phyloP scores from a whole-genome alignment of 352 stramenopile genomes.

The Globisporangium spiculum region DNA sequence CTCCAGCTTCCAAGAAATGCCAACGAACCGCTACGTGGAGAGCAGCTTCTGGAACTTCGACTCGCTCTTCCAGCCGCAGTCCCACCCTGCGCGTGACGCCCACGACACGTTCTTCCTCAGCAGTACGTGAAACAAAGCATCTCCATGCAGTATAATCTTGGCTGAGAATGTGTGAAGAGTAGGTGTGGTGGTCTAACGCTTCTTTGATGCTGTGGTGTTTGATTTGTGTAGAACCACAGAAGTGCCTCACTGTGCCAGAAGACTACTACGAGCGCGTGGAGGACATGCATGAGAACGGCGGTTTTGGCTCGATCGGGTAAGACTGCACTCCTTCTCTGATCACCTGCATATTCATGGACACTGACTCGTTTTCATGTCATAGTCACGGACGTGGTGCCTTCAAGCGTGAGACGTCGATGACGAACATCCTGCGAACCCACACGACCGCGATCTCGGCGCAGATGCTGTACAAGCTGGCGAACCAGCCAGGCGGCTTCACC shows the following conservation, averaged over 20 bases:
- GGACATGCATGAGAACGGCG: constrained; percentile 97
- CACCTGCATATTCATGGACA: not conserved
- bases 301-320: constrained; percentile 96
- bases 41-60: constrained; percentile 99
- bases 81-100: constrained; percentile 97
- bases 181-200: not conserved
- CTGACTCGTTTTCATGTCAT: not conserved
- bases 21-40: constrained; percentile 99
- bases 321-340: constrained; percentile 25
- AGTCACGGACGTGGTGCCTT: constrained; percentile 84
- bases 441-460: constrained; percentile 98
- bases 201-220: not conserved
- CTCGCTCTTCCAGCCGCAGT: constrained; percentile 99
- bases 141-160: not conserved
- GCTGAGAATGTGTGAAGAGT: not conserved
- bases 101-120: constrained; percentile 99
- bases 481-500: constrained; percentile 95
- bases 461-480: constrained; percentile 98
- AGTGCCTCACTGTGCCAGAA: constrained; percentile 90
- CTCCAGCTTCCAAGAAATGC: constrained; percentile 97
- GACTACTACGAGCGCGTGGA: constrained; percentile 99
- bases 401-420: constrained; percentile 96
- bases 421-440: constrained; percentile 99
- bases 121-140: constrained; percentile 31
- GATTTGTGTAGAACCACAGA: constrained; percentile 47